Evolutionary conservation across 2,329 filamentous ascomycete genomes (phyloP).

Genomic region (Cryphonectria carpinicola): DNA sequence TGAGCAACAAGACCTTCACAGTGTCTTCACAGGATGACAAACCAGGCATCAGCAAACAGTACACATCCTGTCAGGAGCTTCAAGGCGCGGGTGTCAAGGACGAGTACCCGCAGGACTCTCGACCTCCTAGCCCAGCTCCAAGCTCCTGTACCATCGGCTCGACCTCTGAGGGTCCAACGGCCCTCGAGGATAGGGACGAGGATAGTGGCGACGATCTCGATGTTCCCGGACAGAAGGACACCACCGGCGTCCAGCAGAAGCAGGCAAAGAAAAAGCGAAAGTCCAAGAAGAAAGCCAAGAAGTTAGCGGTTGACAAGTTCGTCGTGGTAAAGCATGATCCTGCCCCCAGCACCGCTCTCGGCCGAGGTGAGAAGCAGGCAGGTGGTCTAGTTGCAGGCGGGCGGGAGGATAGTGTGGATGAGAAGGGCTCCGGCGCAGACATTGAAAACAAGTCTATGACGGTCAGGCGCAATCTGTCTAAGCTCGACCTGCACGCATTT

Average conservation of each 20-base stretch:
- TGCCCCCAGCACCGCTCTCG: background rate
- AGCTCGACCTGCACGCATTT: background rate
- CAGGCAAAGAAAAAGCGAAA: slow-evolving; percentile 15
- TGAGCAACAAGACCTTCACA: background rate
- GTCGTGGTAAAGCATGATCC: background rate
- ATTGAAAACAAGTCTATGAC: background rate
- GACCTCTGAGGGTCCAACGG: background rate
- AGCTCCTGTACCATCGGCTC: slow-evolving; percentile 6
- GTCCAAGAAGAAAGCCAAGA: slow-evolving; percentile 12
- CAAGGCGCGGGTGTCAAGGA: background rate
- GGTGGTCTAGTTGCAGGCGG: background rate
- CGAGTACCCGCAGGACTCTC: background rate
- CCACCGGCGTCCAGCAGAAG: no score
- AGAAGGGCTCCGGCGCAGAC: background rate
- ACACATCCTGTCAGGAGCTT: background rate
- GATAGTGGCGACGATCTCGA: background rate
- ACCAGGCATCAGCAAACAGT: no score
- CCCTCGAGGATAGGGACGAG: background rate
- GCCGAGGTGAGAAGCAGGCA: background rate
- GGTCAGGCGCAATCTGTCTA: background rate
- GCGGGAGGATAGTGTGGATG: background rate
- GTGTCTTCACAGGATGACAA: background rate
- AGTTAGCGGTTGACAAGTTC: background rate
- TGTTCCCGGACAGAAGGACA: background rate
- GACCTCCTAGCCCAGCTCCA: slow-evolving; percentile 7